These are phyloP conservation scores for Schizochytrium sp. DNA, from an alignment of 108 stramenopile genomes.

Conservation along the genomic window DNA sequence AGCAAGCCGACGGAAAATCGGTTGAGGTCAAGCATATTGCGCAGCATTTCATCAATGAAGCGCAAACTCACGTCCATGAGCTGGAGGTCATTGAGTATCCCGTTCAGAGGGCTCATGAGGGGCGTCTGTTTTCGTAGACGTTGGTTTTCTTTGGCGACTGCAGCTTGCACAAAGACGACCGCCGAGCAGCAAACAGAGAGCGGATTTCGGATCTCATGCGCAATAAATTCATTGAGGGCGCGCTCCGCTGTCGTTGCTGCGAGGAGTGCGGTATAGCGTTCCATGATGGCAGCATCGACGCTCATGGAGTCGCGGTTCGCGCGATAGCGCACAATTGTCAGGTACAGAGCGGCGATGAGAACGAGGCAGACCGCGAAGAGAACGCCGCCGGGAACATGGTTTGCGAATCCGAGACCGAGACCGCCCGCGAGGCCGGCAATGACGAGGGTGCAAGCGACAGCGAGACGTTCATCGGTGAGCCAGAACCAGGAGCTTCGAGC, in stretches of 20 bases:
- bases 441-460: background rate
- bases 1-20: background rate
- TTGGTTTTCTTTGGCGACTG: background rate
- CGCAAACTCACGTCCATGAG: background rate
- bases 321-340: background rate
- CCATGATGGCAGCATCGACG: background rate
- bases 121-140: background rate
- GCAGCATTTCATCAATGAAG: background rate
- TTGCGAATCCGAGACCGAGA: background rate
- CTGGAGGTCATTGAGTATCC: background rate
- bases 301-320: background rate
- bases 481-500: background rate
- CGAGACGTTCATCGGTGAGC: background rate
- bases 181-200: background rate
- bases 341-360: background rate
- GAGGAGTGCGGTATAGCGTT: background rate
- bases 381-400: background rate
- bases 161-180: background rate
- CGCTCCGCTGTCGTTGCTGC: background rate
- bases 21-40: background rate
- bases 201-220: slow-evolving; percentile 3
- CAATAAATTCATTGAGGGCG: background rate
- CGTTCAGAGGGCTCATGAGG: background rate
- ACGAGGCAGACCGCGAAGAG: background rate
- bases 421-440: background rate